Evolutionary conservation across 2,329 filamentous ascomycete species (phyloP).

Genomic region (Xylariomycetidae sp.): DNA sequence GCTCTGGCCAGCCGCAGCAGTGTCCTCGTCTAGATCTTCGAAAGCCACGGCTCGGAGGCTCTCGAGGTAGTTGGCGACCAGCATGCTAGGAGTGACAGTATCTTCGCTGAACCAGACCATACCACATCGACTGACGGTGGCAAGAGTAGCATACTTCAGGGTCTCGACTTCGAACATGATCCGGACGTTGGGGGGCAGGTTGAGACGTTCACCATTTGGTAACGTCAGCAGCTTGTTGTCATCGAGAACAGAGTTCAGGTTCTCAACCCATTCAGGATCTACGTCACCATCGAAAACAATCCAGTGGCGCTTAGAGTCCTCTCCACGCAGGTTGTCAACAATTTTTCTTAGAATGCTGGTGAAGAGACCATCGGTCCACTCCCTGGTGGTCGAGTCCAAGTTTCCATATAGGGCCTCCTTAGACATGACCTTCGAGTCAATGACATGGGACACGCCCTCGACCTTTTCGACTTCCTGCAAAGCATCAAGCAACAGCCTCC

Average conservation of each 20-base stretch:
- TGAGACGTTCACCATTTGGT: constrained; percentile 96
- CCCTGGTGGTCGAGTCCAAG: constrained; percentile 90
- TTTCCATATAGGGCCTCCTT: constrained; percentile 97
- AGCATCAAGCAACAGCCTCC: constrained; percentile 87
- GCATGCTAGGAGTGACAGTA: constrained; percentile 87
- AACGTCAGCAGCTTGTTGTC: constrained; percentile 98
- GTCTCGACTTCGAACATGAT: constrained; percentile 99
- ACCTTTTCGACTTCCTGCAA: constrained; percentile 85
- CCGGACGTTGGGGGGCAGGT: constrained; percentile 87
- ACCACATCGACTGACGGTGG: constrained; percentile 98
- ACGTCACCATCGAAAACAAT: constrained; percentile 99
- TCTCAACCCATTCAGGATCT: constrained; percentile 99
- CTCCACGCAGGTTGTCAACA: constrained; percentile 95
- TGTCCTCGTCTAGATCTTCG: constrained; percentile 93
- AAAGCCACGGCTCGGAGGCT: constrained; percentile 78
- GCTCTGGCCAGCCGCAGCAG: constrained; percentile 67
- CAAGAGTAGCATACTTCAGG: constrained; percentile 92
- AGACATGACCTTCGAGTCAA: constrained; percentile 99
- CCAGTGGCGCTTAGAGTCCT: constrained; percentile 96
- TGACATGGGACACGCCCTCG: constrained; percentile 94
- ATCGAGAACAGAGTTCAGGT: constrained; percentile 97
- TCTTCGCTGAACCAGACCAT: constrained; percentile 99
- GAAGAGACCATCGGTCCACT: constrained; percentile 98
- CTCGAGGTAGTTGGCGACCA: constrained; percentile 87
- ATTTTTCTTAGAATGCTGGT: constrained; percentile 98